Base-by-base conservation (phyloP, 768 basidiomycete species). In the Suillus tomentosus region DNA sequence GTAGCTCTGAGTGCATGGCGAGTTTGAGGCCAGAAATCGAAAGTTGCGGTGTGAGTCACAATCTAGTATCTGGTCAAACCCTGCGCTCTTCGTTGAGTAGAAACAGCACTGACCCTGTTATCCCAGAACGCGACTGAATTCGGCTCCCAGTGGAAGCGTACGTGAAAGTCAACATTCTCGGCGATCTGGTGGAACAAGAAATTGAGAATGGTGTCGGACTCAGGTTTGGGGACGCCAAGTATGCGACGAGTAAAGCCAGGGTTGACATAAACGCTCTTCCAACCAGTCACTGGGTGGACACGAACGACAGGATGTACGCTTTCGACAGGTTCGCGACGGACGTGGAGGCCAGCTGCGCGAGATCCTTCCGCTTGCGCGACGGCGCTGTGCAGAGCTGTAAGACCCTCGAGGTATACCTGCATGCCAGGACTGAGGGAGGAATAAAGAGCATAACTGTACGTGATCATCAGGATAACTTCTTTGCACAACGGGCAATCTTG, bases 61-160 rank as follows among this genome's bases (percentile, higher is more conserved):
- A 91, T 71, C 89, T 90, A 65, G 13, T 17, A 40, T 51, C 45
- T 15, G 54, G 65, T 62, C 24, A 34, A 54, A n/a, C 58, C 53
- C 34, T 8, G 13, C n/a, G 34, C 24, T 42, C 53, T 48, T 57
- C 15, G 5, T 27, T 3, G 37, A 22, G 13, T 54, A 61, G n/a
- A 61, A 47, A 15, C 14, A 22, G 48, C 9, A 72, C 83, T 45
- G 66, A 90, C 90, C 74, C 92, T 81, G 75, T 94, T 94, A 70
- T 94, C 91, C 92, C 93, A 94, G 73, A 94, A 80, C n/a, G 91
- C 92, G 60, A 94, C 78, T 48, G 89, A 88, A 71, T 92, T 86
- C 43, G 81, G 78, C 72, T 89, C 83, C 92, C 92, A 94, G 66
- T 81, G 84, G 82, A 90, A 90, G 64, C 89, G 87, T 48, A 90